Evolutionary conservation across 768 basidiomycete genomes (phyloP).

Genomic region (Russula ochroleuca): DNA sequence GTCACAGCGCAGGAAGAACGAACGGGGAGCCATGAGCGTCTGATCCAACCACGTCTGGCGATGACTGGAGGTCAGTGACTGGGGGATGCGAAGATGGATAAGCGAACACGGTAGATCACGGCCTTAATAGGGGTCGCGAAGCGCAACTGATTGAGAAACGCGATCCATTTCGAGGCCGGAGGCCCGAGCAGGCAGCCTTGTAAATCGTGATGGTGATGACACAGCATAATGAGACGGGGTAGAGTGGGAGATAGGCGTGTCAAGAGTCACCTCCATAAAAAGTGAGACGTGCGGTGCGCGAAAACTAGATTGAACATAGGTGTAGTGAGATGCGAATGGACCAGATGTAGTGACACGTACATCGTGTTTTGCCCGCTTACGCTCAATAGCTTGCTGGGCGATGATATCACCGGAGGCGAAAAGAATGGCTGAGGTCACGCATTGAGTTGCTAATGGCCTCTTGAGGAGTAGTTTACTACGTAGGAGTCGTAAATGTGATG

Average conservation of each 20-base stretch:
- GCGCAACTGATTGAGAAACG: constrained; percentile 63
- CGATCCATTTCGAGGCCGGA: constrained; percentile 77
- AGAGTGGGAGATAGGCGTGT: background rate
- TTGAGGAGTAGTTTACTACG: constrained; percentile 60
- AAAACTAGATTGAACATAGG: constrained; percentile 38
- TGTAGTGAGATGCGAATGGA: background rate
- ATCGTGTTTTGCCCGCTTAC: constrained; percentile 68
- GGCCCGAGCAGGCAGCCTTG: constrained; percentile 73
- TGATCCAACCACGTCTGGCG: constrained; percentile 79
- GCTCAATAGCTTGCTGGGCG: constrained; percentile 83
- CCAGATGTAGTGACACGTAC: constrained; percentile 39
- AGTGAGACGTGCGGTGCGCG: constrained; percentile 57
- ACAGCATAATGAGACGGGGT: background rate
- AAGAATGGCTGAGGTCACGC: constrained; percentile 57
- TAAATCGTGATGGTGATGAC: constrained; percentile 19
- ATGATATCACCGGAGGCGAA: constrained; percentile 77
- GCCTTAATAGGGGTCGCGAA: constrained; percentile 58
- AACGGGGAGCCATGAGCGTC: constrained; percentile 66
- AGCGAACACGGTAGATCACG: constrained; percentile 56
- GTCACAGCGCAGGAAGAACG: constrained; percentile 19
- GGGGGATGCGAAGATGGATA: background rate
- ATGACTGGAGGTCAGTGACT: background rate
- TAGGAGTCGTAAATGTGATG: constrained; percentile 1
- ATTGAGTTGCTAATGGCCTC: constrained; percentile 60
- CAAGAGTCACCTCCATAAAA: constrained; percentile 62